Base-by-base conservation (phyloP, 2,329 filamentous ascomycete species). In the Exophiala sp. region DNA sequence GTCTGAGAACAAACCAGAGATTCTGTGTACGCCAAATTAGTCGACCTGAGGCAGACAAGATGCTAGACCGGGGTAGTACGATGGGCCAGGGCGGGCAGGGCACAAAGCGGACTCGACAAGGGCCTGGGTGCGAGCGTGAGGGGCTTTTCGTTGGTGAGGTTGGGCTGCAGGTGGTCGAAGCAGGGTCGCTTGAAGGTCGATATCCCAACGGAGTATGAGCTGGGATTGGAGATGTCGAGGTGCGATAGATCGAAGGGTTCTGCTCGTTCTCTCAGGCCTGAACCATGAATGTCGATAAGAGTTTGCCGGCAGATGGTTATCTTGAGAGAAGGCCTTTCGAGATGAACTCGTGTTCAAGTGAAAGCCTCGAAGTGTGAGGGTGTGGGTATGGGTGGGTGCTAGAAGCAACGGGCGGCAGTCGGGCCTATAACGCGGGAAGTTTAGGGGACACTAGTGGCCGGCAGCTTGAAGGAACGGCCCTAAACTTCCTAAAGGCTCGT, bases 381-480 rank as follows among this genome's bases (percentile, higher is more conserved):
- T 29, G 24, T 29, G 24, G 24, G 7, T 29, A 8, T 29, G 24
- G 24, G 50, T 50, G 53, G 47, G 34, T 51, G 53, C 57, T 59
- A 59, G 54, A 47, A 48, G 18, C 10, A 42, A 18, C 21, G 57
- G 57, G 57, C 57, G 57, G 57, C 39, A 56, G 32, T 41, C 33
- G 49, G 42, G 50, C 53, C 57, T 54, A 59, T 51, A 44, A 57
- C 18, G 49, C 45, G 49, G 41, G 16, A 53, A 47, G 50, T 45
- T 55, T 47, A 55, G 44, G 47, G 38, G 54, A 46, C 52, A 44
- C 43, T 59, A 59, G 52, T 53, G 53, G 57, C 35, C 50, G 52
- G 48, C 46, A 47, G 44, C 42, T 50, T 46, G 45, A 50, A 59
- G 57, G 53, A 48, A 59, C 57, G 57, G 57, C 40, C 57, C 57